Conservation (phyloP, 495 filamentous ascomycete genomes). For the Penicillium argentinense region DNA sequence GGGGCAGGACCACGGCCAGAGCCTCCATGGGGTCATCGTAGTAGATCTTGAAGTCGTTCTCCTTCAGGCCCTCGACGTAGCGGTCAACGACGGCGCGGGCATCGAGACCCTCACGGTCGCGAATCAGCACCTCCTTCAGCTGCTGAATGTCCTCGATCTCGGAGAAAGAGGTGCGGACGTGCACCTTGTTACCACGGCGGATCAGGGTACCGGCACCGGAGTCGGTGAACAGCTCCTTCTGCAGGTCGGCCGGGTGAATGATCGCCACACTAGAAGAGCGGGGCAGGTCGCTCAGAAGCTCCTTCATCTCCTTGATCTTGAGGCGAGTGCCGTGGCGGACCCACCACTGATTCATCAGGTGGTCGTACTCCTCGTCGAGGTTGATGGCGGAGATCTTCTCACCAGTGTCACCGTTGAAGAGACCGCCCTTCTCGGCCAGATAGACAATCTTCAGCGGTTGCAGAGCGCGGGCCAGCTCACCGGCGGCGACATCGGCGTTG, state of each 20-base stretch:
- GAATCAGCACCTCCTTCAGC: slow-evolving; percentile 79
- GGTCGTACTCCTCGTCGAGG: slow-evolving; percentile 94
- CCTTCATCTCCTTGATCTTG: slow-evolving; percentile 99
- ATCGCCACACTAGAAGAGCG: slow-evolving; percentile 95
- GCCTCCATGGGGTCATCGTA: slow-evolving; percentile 97
- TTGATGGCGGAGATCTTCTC: slow-evolving; percentile 98
- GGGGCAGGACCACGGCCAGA: slow-evolving; percentile 85
- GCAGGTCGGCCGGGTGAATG: slow-evolving; percentile 90
- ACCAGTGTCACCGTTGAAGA: slow-evolving; percentile 89
- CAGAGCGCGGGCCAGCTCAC: slow-evolving; percentile 83
- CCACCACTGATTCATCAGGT: slow-evolving; percentile 94
- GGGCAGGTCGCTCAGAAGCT: slow-evolving; percentile 81
- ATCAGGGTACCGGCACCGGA: slow-evolving; percentile 95
- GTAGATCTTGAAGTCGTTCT: slow-evolving; percentile 86
- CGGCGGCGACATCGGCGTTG: slow-evolving; percentile 95
- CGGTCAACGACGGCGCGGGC: slow-evolving; percentile 80
- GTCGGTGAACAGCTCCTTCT: slow-evolving; percentile 96
- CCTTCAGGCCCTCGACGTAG: slow-evolving; percentile 74
- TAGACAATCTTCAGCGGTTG: slow-evolving; percentile 98
- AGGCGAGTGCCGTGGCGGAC: slow-evolving; percentile 92
- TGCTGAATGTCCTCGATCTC: slow-evolving; percentile 76
- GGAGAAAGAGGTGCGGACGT: slow-evolving; percentile 67
- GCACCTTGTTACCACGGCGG: slow-evolving; percentile 86
- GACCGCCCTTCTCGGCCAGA: slow-evolving; percentile 93
- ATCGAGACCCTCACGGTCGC: slow-evolving; percentile 84